Conservation (phyloP, 192 early-diverging fungal genomes). For the Ambispora gerdemannii region DNA sequence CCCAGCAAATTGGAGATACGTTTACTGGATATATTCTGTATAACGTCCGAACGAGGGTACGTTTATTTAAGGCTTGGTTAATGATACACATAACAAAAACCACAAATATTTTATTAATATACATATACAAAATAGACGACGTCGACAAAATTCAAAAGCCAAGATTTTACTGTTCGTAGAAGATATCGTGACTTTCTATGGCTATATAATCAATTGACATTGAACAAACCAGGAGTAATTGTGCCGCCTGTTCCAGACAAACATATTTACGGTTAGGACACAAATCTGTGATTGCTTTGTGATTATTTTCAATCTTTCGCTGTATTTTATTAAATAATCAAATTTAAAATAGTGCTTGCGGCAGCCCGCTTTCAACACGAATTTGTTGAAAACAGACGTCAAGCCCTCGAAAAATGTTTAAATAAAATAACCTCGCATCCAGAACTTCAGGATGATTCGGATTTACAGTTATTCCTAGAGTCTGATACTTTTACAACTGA, state of each 20-base stretch:
- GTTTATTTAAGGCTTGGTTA: too few relatives aligned
- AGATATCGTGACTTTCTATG: conserved; percentile 93
- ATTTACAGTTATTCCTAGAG: conserved; percentile 83
- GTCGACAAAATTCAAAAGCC: conserved; percentile 68
- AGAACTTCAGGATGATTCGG: conserved; percentile 76
- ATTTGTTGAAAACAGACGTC: conserved; percentile 86
- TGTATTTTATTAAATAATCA: background rate
- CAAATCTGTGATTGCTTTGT: background rate
- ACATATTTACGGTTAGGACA: conserved; percentile 69
- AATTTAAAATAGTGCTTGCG: background rate
- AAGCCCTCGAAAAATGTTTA: conserved; percentile 80
- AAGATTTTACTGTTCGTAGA: conserved; percentile 79
- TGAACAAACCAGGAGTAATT: conserved; percentile 81
- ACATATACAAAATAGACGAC: conserved; percentile 53
- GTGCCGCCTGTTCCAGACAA: conserved; percentile 94
- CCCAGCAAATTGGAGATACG: conserved; percentile 86
- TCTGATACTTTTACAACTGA: conserved; percentile 79
- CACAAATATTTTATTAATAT: background rate
- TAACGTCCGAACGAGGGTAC: conserved; percentile 75
- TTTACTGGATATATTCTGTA: conserved; percentile 84
- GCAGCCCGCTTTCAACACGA: conserved; percentile 89
- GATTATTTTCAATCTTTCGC: background rate
- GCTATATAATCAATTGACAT: conserved; percentile 80
- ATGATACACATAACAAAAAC: background rate
- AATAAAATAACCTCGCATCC: conserved; percentile 77